Percentiles rank a stretch among this genome's conserved stretches.
Evolutionary conservation across 2,329 filamentous ascomycete species (phyloP).

Genomic region (Chaetomium olivaceum): DNA sequence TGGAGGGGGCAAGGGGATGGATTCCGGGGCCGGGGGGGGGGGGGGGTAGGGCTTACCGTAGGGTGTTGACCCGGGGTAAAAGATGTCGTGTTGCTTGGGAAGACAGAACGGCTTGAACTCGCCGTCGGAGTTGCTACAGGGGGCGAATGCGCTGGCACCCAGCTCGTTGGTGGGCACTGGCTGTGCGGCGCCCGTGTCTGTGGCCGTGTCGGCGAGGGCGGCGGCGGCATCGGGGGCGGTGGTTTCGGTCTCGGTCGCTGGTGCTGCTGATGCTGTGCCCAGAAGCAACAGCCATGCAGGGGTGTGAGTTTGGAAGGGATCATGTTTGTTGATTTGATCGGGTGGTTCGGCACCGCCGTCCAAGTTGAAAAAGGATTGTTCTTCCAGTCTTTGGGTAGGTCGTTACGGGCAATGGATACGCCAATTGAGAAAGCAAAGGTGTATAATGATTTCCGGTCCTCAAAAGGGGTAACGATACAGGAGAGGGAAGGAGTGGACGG

Average conservation of each 20-base stretch:
- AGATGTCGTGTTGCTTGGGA: constrained; percentile 46
- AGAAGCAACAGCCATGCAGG: constrained; percentile 34
- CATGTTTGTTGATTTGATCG: constrained; percentile 22
- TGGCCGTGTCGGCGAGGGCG: constrained; percentile 30
- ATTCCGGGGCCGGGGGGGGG: too few relatives aligned
- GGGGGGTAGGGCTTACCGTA: constrained; percentile 47
- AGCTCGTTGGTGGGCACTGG: constrained; percentile 46
- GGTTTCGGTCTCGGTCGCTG: constrained; percentile 39
- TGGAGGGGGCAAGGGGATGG: not conserved
- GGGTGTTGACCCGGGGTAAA: constrained; percentile 51
- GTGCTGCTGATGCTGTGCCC: constrained; percentile 36
- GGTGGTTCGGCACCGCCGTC: constrained; percentile 19
- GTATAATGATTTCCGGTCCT: not conserved
- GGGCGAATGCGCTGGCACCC: constrained; percentile 50
- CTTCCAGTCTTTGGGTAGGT: not conserved
- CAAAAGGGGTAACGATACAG: not conserved
- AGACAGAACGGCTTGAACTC: constrained; percentile 53
- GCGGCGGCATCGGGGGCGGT: constrained; percentile 40
- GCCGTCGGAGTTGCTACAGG: constrained; percentile 52
- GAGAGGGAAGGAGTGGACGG: constrained; percentile 16
- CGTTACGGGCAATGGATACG: not conserved
- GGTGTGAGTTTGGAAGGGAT: constrained; percentile 37
- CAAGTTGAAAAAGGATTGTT: not conserved
- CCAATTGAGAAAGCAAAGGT: not conserved
- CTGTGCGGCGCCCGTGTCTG: constrained; percentile 44